These are phyloP conservation scores for Solanum okadae DNA, from an alignment of 257 asterid species.

Conservation along the genomic window DNA sequence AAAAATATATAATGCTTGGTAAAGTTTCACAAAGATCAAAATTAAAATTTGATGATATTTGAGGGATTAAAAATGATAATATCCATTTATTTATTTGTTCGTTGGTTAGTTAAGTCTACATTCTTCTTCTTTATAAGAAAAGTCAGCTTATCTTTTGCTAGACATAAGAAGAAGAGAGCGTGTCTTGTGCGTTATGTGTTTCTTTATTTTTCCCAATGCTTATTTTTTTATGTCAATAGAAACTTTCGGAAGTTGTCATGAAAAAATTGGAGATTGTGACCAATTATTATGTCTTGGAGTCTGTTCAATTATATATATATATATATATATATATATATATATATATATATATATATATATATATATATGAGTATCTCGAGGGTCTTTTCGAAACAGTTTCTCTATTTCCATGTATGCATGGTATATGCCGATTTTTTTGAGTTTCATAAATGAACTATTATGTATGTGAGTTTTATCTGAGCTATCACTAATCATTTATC, in stretches of 20 bases:
- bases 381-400: rapidly evolving
- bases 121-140: not conserved
- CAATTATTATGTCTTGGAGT: not conserved
- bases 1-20: not conserved
- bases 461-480: not conserved
- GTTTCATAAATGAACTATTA: not conserved
- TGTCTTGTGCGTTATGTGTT: not conserved
- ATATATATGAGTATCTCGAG: not conserved
- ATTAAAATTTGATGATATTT: not conserved
- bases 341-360: not conserved
- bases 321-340: too few species aligned
- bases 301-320: not conserved
- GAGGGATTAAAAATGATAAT: not conserved
- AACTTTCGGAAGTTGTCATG: not conserved
- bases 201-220: not conserved
- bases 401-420: not conserved
- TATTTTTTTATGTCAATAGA: not conserved
- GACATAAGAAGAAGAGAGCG: not conserved
- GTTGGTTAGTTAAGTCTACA: not conserved
- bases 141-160: not conserved
- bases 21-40: not conserved
- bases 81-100: not conserved
- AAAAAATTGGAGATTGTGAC: not conserved
- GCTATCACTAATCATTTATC: too few species aligned
- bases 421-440: too few species aligned